phyloP scores from a whole-genome alignment of 169 alveolate species.

The Plasmodium malariae region DNA sequence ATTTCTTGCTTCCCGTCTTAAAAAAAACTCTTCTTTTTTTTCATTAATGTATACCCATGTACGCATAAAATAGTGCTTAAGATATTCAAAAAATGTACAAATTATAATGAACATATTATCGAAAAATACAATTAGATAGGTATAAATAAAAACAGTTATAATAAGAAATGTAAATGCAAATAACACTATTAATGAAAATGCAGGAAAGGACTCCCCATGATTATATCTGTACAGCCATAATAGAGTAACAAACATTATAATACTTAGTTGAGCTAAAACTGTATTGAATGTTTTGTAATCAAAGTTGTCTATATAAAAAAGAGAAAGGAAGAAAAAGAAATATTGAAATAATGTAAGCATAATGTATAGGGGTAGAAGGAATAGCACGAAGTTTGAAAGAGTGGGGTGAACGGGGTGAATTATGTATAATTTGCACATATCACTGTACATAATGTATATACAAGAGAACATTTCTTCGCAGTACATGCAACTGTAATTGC shows the following conservation, averaged over 20 bases:
- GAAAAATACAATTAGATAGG: slow-evolving; percentile 21
- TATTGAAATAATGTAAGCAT: neutral
- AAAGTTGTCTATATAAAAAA: slow-evolving; percentile 3
- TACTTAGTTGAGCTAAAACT: slow-evolving; percentile 13
- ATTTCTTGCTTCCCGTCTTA: neutral
- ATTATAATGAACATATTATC: slow-evolving; percentile 7
- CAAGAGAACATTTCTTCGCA: too few relatives aligned
- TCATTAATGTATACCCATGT: neutral
- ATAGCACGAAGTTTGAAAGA: too few relatives aligned
- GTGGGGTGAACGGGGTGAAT: too few relatives aligned
- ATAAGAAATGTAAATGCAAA: slow-evolving; percentile 33
- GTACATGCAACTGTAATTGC: too few relatives aligned
- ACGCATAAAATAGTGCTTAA: slow-evolving; percentile 20
- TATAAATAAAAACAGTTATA: slow-evolving; percentile 6
- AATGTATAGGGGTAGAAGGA: too few relatives aligned
- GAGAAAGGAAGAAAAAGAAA: neutral
- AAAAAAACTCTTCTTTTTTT: slow-evolving; percentile 1
- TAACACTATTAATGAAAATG: slow-evolving; percentile 34
- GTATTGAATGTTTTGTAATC: slow-evolving; percentile 13
- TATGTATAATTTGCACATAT: too few relatives aligned
- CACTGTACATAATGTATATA: too few relatives aligned
- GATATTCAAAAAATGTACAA: neutral
- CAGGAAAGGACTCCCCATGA: slow-evolving; percentile 26
- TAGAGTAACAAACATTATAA: slow-evolving; percentile 19
- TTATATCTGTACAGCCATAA: slow-evolving; percentile 65